Evolutionary conservation across 2,329 filamentous ascomycete species (phyloP).

Genomic region (Cladosporium sp.): DNA sequence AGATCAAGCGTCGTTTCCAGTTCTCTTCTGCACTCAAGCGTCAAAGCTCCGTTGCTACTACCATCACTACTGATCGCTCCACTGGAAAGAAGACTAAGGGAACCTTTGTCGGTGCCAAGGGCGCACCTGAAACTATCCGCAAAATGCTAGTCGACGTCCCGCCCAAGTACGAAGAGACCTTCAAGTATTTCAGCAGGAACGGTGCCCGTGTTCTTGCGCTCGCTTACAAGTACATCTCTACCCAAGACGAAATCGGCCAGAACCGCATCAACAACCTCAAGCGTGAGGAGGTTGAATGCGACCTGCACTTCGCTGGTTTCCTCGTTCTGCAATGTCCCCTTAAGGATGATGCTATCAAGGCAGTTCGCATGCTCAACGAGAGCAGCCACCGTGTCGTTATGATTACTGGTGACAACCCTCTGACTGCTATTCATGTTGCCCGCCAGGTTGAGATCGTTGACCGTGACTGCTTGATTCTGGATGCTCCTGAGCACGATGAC

Average conservation of each 20-base stretch:
- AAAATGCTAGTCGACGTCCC: conserved; percentile 84
- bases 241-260: conserved; percentile 75
- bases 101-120: conserved; percentile 94
- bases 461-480: conserved; percentile 87
- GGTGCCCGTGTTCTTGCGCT: conserved; percentile 91
- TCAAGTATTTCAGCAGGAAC: conserved; percentile 95
- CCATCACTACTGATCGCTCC: conserved; percentile 66
- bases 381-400: conserved; percentile 98
- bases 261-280: conserved; percentile 88
- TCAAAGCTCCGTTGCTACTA: conserved; percentile 87
- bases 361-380: conserved; percentile 96
- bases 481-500: conserved; percentile 85
- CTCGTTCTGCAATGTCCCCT: conserved; percentile 91
- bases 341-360: conserved; percentile 91
- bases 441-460: conserved; percentile 96
- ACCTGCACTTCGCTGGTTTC: conserved; percentile 88
- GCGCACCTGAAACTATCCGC: conserved; percentile 93
- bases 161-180: conserved; percentile 91
- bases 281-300: conserved; percentile 83
- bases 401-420: conserved; percentile 97
- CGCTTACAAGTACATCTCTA: conserved; percentile 85
- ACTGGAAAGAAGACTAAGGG: conserved; percentile 73
- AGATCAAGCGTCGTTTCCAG: conserved; percentile 95
- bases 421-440: conserved; percentile 94
- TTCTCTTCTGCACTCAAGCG: conserved; percentile 96